Base-by-base conservation (phyloP, 352 stramenopile species). In the Pythium folliculosum region DNA sequence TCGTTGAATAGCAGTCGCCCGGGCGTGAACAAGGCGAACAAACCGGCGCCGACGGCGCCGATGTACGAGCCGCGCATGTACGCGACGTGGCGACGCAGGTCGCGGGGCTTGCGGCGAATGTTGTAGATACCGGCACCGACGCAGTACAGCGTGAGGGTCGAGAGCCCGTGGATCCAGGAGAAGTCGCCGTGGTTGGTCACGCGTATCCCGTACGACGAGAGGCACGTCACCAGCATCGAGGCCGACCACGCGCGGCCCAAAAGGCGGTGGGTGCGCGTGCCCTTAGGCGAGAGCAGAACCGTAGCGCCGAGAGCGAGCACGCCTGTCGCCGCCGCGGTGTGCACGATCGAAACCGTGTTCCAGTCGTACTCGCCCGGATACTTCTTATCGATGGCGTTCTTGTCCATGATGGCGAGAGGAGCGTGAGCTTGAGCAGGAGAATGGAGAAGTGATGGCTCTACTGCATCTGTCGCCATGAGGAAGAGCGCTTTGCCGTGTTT, bases 161-260 rank as follows among this genome's bases (percentile, higher is more conserved):
- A 70, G 16, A 70, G 48, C 7, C 64, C 64, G 56, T 65, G 64
- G 55, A 70, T 64, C 45, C 45, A 70, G 0, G 32, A 56, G 37
- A 64, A 61, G 10, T 25, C 5, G 13, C 64, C 64, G 12, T 19
- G n/a, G 53, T 57, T 51, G 22, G 16, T 9, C 9, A 51, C 45
- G 16, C n/a, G 25, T 19, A 69, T 58, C 6, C 64, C 64, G n/a
- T 40, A 70, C 14, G 64, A 70, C 22, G 64, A 65, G 30, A 65
- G 3, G 21, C 55, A 60, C 25, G 64, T 60, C 27, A 52, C 55
- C 23, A 61, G 17, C 64, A 70, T 70, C 17, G 64, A 35, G 0
- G 16, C 56, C 19, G 55, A 45, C 55, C 64, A 70, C 16, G 52
- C 64, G 35, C 48, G 55, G 1, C 64, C 64, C 35, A 70, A 0